Base-by-base conservation (phyloP, 345 rosid species). In the Eutrema yunnanense region DNA sequence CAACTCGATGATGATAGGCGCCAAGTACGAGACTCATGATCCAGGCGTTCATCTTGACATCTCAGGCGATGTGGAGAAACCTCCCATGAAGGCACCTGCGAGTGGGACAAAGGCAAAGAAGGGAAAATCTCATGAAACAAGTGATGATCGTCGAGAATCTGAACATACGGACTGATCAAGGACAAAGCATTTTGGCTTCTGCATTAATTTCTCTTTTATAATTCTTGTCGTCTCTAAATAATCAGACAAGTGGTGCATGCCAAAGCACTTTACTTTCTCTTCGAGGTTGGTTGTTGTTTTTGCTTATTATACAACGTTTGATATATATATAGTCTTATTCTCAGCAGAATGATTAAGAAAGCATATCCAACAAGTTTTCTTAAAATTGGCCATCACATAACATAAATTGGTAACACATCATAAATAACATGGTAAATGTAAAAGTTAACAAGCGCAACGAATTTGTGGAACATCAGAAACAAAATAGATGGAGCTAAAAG, bases 1-100 rank as follows among this genome's bases (percentile, higher is more conserved):
- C 81, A 94, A 94, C 73, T 94, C 98, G 2, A 82, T 94, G 57
- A 88, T 91, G 98, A 65, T 94, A 40, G 79, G 81, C 0, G 86
- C 92, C 66, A 69, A 56, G 42, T 86, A 91, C 82, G 84, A 29
- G 73, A 82, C 96, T 54, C 86, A 91, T 61, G 96, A 94, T 71
- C 98, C 98, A 0, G 97, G 98, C 0, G 96, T 94, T 72, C 97
- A 91, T 58, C 53, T 92, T 80, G 93, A 89, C 19, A 83, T 94
- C 48, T 73, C 85, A 0, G 93, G 72, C 6, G 80, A 71, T 71
- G 49, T 65, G 16, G 80, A 67, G 32, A 84, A 55, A 56, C 71
- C 48, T 62, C 66, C 27, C 80, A 40, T 56, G 75, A 54, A 27
- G 43, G 8, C 13, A 29, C 69, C 64, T 46, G 42, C 49, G 12